Conservation (phyloP, 176 grass and related monocot species). For the Avena eriantha region DNA sequence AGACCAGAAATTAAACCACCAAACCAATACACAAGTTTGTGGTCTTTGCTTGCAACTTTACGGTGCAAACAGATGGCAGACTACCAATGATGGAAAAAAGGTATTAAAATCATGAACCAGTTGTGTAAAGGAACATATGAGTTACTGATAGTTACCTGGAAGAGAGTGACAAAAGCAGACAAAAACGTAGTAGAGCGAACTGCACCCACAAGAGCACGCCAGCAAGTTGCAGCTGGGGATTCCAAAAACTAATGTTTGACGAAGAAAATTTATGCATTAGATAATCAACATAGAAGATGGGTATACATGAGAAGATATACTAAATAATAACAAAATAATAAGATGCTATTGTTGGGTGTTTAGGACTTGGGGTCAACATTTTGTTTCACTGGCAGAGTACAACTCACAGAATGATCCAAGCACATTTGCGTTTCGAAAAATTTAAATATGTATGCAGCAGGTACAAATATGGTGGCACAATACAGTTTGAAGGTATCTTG, state of each 20-base stretch:
- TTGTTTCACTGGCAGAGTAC: conserved; percentile 22
- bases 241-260: conserved; percentile 83
- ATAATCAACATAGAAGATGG: conserved; percentile 12
- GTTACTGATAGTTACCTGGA: conserved; percentile 75
- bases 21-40: conserved; percentile 96
- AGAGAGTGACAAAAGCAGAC: conserved; percentile 88
- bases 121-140: conserved; percentile 21
- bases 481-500: conserved; percentile 20
- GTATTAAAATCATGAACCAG: conserved; percentile 37
- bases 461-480: conserved; percentile 26
- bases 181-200: conserved; percentile 94
- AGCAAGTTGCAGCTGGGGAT: conserved; percentile 79
- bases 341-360: neutral
- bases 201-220: conserved; percentile 88
- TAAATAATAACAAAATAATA: neutral
- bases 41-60: conserved; percentile 88
- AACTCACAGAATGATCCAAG: neutral
- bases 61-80: conserved; percentile 89
- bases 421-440: conserved; percentile 15
- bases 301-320: neutral
- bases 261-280: conserved; percentile 38
- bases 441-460: neutral
- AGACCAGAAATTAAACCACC: conserved; percentile 82
- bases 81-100: conserved; percentile 52
- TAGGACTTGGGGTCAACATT: conserved; percentile 3